Evolutionary conservation across 2,329 filamentous ascomycete species (phyloP).

Genomic region (Nothophaeocryptopus gaeumannii): DNA sequence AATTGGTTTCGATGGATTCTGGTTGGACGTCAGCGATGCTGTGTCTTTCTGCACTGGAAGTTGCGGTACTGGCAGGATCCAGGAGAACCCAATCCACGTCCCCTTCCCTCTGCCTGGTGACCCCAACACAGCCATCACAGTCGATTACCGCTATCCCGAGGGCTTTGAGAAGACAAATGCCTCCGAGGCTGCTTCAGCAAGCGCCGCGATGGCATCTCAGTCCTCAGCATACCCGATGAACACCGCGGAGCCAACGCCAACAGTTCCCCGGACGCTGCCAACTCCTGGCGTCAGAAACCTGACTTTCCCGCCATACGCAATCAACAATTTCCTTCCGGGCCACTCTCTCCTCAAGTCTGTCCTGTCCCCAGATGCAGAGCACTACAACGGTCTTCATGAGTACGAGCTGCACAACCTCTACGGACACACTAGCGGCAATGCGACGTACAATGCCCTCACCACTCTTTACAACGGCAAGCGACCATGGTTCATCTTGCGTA

Average conservation of each 20-base stretch:
- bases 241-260: constrained; percentile 13
- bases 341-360: constrained; percentile 26
- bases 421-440: constrained; percentile 26
- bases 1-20: constrained; percentile 28
- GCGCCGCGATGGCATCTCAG: constrained; percentile 20
- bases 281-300: constrained; percentile 25
- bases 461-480: constrained; percentile 25
- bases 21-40: constrained; percentile 29
- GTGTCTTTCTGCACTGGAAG: constrained; percentile 27
- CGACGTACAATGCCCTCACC: constrained; percentile 29
- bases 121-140: constrained; percentile 14
- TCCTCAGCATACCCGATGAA: constrained; percentile 20
- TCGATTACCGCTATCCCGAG: constrained; percentile 27
- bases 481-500: constrained; percentile 29
- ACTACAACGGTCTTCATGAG: constrained; percentile 28
- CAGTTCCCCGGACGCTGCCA: constrained; percentile 22
- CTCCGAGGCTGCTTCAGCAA: constrained; percentile 28
- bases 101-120: constrained; percentile 23
- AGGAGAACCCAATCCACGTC: constrained; percentile 25
- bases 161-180: constrained; percentile 30
- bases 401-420: constrained; percentile 33
- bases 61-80: constrained; percentile 21
- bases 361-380: constrained; percentile 29
- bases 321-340: constrained; percentile 26
- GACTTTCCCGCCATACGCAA: constrained; percentile 26